These are phyloP conservation scores for Saccharomycopsis javanensis DNA, from an alignment of 805 yeast genomes.

Conservation along the genomic window DNA sequence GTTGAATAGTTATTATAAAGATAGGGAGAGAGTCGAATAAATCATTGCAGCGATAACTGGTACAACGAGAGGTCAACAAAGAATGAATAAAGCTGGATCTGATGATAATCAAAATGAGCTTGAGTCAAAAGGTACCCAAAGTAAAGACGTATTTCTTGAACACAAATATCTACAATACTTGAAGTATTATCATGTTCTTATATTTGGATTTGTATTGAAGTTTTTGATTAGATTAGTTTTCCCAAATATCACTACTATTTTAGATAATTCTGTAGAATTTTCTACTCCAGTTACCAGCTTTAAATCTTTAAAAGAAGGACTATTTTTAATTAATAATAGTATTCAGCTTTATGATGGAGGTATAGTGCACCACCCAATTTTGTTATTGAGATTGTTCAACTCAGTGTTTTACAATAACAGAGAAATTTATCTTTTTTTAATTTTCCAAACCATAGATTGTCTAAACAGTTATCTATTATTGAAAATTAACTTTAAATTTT, in stretches of 20 bases:
- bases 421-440: conserved; percentile 8
- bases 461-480: conserved; percentile 46
- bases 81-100: not conserved
- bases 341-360: conserved; percentile 76
- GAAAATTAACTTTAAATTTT: conserved; percentile 33
- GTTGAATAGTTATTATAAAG: no score
- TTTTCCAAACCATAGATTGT: conserved; percentile 54
- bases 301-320: conserved; percentile 54
- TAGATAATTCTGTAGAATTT: conserved; percentile 49
- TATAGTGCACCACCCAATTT: conserved; percentile 77
- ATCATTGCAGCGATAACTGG: no score
- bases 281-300: conserved; percentile 70
- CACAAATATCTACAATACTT: not conserved
- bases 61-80: no score
- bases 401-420: conserved; percentile 11
- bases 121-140: no score
- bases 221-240: conserved; percentile 10
- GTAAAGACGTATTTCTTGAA: not conserved
- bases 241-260: conserved; percentile 26
- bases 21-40: no score
- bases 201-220: conserved; percentile 6
- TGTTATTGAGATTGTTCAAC: conserved; percentile 43
- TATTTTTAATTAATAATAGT: conserved; percentile 46
- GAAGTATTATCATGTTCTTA: conserved; percentile 3
- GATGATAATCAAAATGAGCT: not conserved